Evolutionary conservation across 2,329 filamentous ascomycete genomes (phyloP), one percentile per base, ranked within the genome.

Genomic region (Fusarium kyushuense): DNA sequence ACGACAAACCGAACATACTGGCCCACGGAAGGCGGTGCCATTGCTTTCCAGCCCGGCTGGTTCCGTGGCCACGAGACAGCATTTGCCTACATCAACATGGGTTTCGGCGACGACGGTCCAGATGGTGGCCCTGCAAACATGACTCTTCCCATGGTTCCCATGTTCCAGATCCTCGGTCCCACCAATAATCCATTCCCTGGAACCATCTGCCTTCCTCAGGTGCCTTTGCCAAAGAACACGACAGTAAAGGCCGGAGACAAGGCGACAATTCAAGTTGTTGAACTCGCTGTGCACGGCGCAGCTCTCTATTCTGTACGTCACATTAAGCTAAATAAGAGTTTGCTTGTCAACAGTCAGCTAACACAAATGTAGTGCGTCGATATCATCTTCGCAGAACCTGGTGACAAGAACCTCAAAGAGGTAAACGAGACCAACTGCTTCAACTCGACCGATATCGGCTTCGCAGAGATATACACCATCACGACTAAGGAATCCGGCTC

Each of bases 11-110:
- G 95, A 66, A 97, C 96, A 16, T 92, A 91, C 81, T 98, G 96
- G 96, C 94, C 96, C 17, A 86, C 93, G 49, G 87, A 82, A 30
- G 96, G 96, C 71, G 96, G 96, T 65, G 93, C 94, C n/a, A 76
- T 99, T 63, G 87, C 93, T 49, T 86, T 97, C 74, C 95, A 98
- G 76, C 96, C 96, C 0, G 96, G 95, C 75, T 98, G 96, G 96
- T 97, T 97, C 83, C 89, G 90, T 60, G 96, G 96, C 68, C 96
- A 98, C 78, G 79, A 87, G 35, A 90, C 88, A 8, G 95, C 94
- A 19, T 87, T 93, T 73, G 86, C 97, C 76, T 97, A 97, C 81
- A 84, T 98, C 81, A 98, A 98, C 82, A 85, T 98, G 56, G 96
- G 96, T 70, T 89, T 94, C 69, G 93, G 92, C 69, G 93, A 86